Percentiles rank a stretch among this genome's conserved stretches.
Conservation (phyloP, 176 grass and related monocot species). For the Guadua angustifolia region DNA sequence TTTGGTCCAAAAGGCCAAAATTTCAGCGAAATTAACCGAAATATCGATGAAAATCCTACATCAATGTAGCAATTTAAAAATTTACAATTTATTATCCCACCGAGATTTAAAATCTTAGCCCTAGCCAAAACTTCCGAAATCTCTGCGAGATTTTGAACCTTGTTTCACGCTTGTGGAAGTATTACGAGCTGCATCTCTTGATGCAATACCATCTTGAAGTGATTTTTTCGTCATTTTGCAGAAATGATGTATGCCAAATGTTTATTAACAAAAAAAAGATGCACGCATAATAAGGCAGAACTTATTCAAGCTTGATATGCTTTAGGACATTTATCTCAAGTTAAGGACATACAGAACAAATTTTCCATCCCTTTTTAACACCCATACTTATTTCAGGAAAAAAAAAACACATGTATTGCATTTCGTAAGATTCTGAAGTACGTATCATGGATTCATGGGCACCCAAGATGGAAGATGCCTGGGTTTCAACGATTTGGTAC, state of each 20-base stretch:
- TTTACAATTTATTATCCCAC: no score
- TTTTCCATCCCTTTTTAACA: not conserved
- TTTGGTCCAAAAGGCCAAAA: no score
- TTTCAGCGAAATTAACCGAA: no score
- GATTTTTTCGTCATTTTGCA: constrained; percentile 13
- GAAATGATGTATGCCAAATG: not conserved
- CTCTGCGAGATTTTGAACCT: no score
- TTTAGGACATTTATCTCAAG: not conserved
- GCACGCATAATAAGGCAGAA: no score
- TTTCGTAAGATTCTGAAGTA: not conserved
- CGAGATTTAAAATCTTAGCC: no score
- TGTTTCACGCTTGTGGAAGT: no score
- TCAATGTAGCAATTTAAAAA: no score
- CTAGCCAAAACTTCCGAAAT: no score
- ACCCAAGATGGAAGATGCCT: not conserved
- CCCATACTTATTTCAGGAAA: not conserved
- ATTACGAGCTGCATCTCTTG: no score
- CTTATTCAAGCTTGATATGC: not conserved
- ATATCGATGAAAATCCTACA: no score
- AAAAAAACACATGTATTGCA: not conserved
- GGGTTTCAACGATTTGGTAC: not conserved
- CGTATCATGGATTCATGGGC: not conserved
- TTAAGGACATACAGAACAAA: not conserved
- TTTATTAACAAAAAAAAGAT: not conserved
- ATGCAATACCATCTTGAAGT: not conserved